These are phyloP conservation scores for Paspalum notatum DNA, from an alignment of 176 grass and related monocot species.

Conservation along the genomic window DNA sequence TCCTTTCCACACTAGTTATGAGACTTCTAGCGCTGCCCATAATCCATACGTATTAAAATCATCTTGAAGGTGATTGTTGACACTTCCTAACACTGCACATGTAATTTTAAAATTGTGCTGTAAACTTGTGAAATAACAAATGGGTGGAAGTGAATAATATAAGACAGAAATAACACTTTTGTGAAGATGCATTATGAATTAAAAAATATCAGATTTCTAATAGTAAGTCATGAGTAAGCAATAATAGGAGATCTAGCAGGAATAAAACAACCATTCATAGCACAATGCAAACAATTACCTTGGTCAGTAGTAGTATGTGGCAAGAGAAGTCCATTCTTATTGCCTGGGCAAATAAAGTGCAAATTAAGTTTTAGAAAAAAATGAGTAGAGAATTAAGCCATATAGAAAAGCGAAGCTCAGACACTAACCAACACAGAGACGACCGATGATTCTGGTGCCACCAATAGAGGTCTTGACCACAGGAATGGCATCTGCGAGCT, in stretches of 20 bases:
- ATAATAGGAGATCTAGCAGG: background rate
- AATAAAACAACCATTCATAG: background rate
- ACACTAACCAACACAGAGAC: conserved; percentile 82
- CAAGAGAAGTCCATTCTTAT: conserved; percentile 98
- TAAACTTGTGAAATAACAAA: background rate
- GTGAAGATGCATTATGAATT: background rate
- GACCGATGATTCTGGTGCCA: conserved; percentile 84
- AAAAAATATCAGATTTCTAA: background rate
- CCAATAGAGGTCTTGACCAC: conserved; percentile 94
- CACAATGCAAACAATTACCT: conserved; percentile 47
- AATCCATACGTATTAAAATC: background rate
- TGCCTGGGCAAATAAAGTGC: conserved; percentile 57
- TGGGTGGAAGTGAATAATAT: background rate
- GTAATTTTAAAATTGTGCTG: background rate
- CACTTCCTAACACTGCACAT: background rate
- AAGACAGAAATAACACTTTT: background rate
- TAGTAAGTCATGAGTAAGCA: background rate
- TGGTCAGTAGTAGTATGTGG: conserved; percentile 97
- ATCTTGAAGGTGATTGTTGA: background rate
- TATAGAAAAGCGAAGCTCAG: background rate
- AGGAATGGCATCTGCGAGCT: conserved; percentile 83
- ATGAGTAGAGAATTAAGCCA: background rate
- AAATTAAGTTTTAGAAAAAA: background rate
- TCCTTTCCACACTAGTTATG: background rate
- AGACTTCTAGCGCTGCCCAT: background rate